phyloP scores from a whole-genome alignment of 225 moss, liverwort and hornwort species.

The Physcomitrium patens region DNA sequence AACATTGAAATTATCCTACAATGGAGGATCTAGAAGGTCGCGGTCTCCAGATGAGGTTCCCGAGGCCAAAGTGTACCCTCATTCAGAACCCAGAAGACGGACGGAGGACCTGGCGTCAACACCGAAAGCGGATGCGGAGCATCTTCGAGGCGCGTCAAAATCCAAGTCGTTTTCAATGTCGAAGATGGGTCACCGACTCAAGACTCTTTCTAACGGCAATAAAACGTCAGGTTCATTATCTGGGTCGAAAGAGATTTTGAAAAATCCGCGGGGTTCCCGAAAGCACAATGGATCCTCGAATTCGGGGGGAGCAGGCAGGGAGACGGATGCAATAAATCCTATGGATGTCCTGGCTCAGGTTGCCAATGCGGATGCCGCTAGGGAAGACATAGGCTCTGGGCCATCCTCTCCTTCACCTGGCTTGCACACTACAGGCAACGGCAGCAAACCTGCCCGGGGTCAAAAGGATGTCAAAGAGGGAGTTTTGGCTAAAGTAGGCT shows the following conservation, averaged over 20 bases:
- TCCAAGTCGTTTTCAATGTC: slow-evolving; percentile 46
- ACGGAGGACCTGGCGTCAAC: slow-evolving; percentile 33
- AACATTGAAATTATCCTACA: slow-evolving; percentile 34
- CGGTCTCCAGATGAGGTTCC: slow-evolving; percentile 21
- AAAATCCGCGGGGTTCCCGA: slow-evolving; percentile 29
- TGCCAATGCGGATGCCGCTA: slow-evolving; percentile 72
- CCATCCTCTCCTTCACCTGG: slow-evolving; percentile 35
- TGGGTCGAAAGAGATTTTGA: slow-evolving; percentile 22
- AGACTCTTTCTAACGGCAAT: slow-evolving; percentile 31
- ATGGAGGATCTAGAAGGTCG: slow-evolving; percentile 35
- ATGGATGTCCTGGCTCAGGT: slow-evolving; percentile 89
- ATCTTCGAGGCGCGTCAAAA: slow-evolving; percentile 21
- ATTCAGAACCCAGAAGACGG: slow-evolving; percentile 48
- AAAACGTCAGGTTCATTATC: slow-evolving; percentile 31
- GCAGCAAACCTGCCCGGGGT: slow-evolving; percentile 4
- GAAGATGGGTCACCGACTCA: slow-evolving; percentile 44
- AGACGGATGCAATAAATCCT: slow-evolving; percentile 47
- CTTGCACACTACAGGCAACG: slow-evolving; percentile 31
- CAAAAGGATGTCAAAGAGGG: slow-evolving; percentile 39
- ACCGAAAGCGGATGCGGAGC: slow-evolving; percentile 28
- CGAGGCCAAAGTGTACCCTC: slow-evolving; percentile 41
- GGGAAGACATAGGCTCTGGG: slow-evolving; percentile 47
- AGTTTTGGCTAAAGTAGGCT: slow-evolving; percentile 21
- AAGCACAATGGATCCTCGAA: slow-evolving; percentile 39
- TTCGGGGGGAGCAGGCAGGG: slow-evolving; percentile 28